Percentiles rank a stretch among this genome's conserved stretches.
phyloP scores from a whole-genome alignment of 345 rosid genomes.

The Corchorus olitorius region DNA sequence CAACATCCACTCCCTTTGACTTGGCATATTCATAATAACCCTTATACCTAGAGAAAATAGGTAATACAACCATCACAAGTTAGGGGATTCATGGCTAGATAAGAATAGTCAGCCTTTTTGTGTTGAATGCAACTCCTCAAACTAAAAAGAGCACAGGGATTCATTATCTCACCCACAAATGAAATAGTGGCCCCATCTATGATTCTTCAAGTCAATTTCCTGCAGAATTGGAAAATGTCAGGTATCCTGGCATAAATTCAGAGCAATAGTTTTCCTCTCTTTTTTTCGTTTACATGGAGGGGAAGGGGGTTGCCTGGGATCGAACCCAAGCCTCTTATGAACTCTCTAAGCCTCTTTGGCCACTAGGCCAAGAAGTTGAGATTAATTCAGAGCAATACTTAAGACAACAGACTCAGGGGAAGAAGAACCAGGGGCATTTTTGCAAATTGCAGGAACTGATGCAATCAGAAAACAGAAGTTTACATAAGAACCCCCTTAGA shows the following conservation, averaged over 20 bases:
- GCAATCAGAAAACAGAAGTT: not conserved
- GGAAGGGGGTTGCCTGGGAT: too few relatives aligned
- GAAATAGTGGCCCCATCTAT: slow-evolving; percentile 95
- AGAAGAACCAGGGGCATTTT: not conserved
- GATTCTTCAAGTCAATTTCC: slow-evolving; percentile 89
- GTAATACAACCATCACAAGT: not conserved
- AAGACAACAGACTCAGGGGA: not conserved
- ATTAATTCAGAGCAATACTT: not conserved
- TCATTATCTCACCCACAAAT: slow-evolving; percentile 77
- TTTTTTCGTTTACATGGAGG: too few relatives aligned
- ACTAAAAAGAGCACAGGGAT: not conserved
- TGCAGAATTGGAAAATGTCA: slow-evolving; percentile 31
- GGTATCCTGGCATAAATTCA: not conserved
- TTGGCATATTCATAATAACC: slow-evolving; percentile 77
- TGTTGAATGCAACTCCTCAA: not conserved
- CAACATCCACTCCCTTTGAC: slow-evolving; percentile 70
- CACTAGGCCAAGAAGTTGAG: too few relatives aligned
- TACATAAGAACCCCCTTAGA: too few relatives aligned
- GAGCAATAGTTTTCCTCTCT: not conserved
- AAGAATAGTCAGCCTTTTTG: not conserved
- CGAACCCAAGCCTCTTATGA: too few relatives aligned
- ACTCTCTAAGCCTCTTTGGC: too few relatives aligned
- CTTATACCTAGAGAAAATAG: slow-evolving; percentile 62
- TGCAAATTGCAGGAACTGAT: not conserved
- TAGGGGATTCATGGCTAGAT: not conserved